Evolutionary conservation across 1,284 basidiomycete species (phyloP).

Genomic region (Ustanciosporium gigantosporum): DNA sequence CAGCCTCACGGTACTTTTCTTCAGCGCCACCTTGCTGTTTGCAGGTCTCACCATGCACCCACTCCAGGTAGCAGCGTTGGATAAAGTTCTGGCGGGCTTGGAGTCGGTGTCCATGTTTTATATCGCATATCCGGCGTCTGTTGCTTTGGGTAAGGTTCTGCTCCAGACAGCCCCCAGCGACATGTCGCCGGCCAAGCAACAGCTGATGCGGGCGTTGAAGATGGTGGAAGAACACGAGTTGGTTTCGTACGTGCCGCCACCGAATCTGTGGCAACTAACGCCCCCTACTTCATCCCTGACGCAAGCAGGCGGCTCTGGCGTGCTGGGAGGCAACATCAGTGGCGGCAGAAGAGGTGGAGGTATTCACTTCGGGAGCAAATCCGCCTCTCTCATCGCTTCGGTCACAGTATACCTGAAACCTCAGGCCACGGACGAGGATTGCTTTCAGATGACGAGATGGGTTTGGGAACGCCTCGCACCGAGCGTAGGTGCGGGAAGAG

Average conservation of each 20-base stretch:
- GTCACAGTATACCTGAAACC: constrained; percentile 43
- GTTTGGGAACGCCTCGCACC: constrained; percentile 53
- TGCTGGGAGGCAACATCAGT: constrained; percentile 27
- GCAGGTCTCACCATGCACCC: constrained; percentile 48
- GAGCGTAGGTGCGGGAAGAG: constrained; percentile 44
- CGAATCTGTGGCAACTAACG: constrained; percentile 57
- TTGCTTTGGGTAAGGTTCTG: constrained; percentile 53
- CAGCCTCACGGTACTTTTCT: constrained; percentile 56
- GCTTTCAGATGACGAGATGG: constrained; percentile 52
- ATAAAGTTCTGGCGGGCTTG: constrained; percentile 58
- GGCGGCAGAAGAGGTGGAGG: constrained; percentile 8
- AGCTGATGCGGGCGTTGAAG: constrained; percentile 40
- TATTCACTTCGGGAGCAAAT: constrained; percentile 42
- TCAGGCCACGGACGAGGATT: constrained; percentile 45
- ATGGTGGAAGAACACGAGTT: constrained; percentile 51
- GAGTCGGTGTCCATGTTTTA: constrained; percentile 57
- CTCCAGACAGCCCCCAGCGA: constrained; percentile 52
- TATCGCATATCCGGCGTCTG: constrained; percentile 50
- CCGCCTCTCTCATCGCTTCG: constrained; percentile 47
- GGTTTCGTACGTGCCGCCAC: constrained; percentile 42
- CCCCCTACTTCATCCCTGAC: constrained; percentile 46
- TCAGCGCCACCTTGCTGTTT: constrained; percentile 43
- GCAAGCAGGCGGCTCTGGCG: constrained; percentile 17
- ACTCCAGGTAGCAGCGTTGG: constrained; percentile 54
- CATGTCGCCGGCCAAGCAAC: constrained; percentile 16